phyloP scores from a whole-genome alignment of 345 rosid species.

The Chamaenerion angustifolium region DNA sequence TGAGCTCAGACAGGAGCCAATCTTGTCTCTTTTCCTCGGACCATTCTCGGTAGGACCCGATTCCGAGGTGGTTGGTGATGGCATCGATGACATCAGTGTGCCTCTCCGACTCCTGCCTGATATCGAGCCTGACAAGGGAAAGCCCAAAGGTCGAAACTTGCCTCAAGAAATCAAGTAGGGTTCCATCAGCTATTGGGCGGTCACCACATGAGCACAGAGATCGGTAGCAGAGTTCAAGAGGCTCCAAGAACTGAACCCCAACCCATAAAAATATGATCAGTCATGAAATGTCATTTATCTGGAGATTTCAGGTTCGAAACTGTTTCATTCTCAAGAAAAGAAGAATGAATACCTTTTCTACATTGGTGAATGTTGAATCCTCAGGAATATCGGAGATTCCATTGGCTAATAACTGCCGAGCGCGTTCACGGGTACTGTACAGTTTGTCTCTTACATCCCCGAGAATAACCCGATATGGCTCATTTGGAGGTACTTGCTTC shows the following conservation, averaged over 20 bases:
- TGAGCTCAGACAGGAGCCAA: constrained; percentile 84
- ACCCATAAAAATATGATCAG: not conserved
- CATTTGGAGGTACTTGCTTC: constrained; percentile 79
- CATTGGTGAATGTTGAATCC: constrained; percentile 50
- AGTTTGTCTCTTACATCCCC: constrained; percentile 90
- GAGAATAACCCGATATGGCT: constrained; percentile 89
- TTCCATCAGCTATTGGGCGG: constrained; percentile 88
- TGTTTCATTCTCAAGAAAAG: not conserved
- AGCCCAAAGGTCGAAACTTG: constrained; percentile 98
- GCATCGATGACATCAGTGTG: constrained; percentile 92
- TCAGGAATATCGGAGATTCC: constrained; percentile 83
- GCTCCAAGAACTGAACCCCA: constrained; percentile 63
- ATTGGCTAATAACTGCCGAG: constrained; percentile 65
- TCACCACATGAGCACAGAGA: constrained; percentile 82
- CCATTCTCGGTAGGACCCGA: constrained; percentile 86
- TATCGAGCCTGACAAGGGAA: constrained; percentile 83
- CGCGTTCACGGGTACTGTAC: constrained; percentile 81
- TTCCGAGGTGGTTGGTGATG: constrained; percentile 59
- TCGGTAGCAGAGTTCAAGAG: constrained; percentile 91
- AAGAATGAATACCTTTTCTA: constrained; percentile 50
- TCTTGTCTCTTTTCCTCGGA: constrained; percentile 71
- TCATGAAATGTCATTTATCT: constrained; percentile 3
- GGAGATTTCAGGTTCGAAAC: not conserved
- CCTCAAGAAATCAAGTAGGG: constrained; percentile 88
- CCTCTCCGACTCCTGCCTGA: constrained; percentile 88